Conservation (phyloP, 306 rosid genomes). For the Trifolium repens region DNA sequence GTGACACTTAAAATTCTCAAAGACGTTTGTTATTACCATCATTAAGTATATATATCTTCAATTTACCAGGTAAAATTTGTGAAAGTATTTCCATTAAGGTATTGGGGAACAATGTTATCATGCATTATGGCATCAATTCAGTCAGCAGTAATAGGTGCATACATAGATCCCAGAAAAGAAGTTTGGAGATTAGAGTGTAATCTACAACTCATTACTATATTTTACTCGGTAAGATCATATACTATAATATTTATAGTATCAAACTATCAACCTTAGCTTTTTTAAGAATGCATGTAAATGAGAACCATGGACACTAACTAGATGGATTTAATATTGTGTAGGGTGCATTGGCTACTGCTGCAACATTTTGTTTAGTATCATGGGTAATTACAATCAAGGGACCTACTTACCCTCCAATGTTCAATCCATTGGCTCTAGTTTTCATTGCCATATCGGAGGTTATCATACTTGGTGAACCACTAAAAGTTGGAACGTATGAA, state of each 20-base stretch:
- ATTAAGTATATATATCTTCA: not conserved
- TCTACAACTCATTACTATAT: constrained; percentile 61
- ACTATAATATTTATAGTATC: not conserved
- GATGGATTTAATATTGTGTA: constrained; percentile 2
- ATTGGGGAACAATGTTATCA: constrained; percentile 57
- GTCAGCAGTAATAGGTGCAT: constrained; percentile 49
- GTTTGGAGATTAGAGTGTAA: constrained; percentile 69
- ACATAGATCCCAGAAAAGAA: constrained; percentile 42
- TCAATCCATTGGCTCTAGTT: constrained; percentile 67
- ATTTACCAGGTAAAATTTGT: constrained; percentile 54
- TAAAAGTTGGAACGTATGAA: constrained; percentile 62
- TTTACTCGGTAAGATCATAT: constrained; percentile 58
- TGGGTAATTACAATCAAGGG: constrained; percentile 64
- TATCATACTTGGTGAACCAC: constrained; percentile 56
- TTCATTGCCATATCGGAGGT: constrained; percentile 65
- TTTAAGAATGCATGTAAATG: not conserved
- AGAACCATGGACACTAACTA: not conserved
- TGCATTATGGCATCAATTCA: constrained; percentile 65
- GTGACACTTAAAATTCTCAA: no score
- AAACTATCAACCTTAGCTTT: not conserved
- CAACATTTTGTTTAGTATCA: constrained; percentile 61
- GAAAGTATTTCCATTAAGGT: constrained; percentile 59
- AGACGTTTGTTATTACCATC: not conserved
- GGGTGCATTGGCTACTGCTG: constrained; percentile 67
- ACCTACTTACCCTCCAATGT: constrained; percentile 74